These are phyloP conservation scores for Gossypium stocksii DNA, from an alignment of 345 rosid species.

Conservation along the genomic window DNA sequence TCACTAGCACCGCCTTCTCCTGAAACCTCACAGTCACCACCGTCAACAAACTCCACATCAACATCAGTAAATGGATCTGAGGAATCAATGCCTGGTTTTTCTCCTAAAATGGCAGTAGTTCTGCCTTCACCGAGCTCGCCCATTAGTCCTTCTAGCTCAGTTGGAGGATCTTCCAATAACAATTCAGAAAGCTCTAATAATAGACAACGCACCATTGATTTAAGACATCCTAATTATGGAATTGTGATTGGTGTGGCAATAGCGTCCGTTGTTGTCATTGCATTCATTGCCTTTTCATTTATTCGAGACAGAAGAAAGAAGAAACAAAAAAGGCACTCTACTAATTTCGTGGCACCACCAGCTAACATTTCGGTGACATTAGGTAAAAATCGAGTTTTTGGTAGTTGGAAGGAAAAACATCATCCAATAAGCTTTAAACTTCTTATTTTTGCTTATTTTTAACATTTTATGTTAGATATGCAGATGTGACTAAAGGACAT, in stretches of 20 bases:
- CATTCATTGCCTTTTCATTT: conserved; percentile 39
- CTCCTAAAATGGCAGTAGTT: conserved; percentile 8
- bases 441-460: background rate
- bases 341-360: conserved; percentile 49
- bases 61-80: conserved; percentile 4
- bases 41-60: conserved; percentile 20
- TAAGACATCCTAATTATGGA: background rate
- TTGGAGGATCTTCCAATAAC: conserved; percentile 10
- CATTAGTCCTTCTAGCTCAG: conserved; percentile 21
- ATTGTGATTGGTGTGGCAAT: conserved; percentile 38
- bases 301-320: conserved; percentile 39
- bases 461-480: conserved; percentile 3
- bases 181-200: conserved; percentile 3
- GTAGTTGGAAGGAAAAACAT: background rate
- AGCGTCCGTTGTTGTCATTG: conserved; percentile 46
- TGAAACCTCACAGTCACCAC: conserved; percentile 27
- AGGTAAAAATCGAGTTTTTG: conserved; percentile 33
- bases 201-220: background rate
- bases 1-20: conserved; percentile 20
- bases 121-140: conserved; percentile 15
- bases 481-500: conserved; percentile 38
- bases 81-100: background rate
- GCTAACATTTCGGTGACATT: conserved; percentile 37
- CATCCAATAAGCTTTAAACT: background rate
- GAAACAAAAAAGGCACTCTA: conserved; percentile 25